Percentiles rank a stretch among this genome's conserved stretches.
phyloP scores from a whole-genome alignment of 768 basidiomycete species.

The Chiua virens region DNA sequence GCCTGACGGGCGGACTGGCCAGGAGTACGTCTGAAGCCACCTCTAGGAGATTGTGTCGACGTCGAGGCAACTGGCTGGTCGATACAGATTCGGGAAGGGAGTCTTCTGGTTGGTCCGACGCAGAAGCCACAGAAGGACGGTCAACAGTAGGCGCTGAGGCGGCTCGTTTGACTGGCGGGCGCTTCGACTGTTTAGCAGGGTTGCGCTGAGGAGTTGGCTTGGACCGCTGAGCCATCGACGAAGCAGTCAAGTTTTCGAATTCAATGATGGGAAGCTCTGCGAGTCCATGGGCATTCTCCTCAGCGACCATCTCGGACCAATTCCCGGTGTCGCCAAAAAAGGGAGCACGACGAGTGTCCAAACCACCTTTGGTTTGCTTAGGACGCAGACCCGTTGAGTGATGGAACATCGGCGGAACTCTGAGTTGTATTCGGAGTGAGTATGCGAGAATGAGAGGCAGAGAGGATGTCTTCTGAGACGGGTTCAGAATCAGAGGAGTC shows the following conservation, averaged over 20 bases:
- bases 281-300: slow-evolving; percentile 62
- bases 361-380: slow-evolving; percentile 24
- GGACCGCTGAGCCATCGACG: slow-evolving; percentile 31
- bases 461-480: slow-evolving; percentile 59
- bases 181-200: slow-evolving; percentile 40
- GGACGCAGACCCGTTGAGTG: slow-evolving; percentile 21
- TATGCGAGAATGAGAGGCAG: slow-evolving; percentile 49
- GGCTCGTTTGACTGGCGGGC: slow-evolving; percentile 35
- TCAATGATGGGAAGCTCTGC: slow-evolving; percentile 78
- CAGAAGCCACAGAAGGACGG: slow-evolving; percentile 14
- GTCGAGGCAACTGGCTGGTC: slow-evolving; percentile 41
- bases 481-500: slow-evolving; percentile 69
- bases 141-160: slow-evolving; percentile 35
- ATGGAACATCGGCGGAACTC: slow-evolving; percentile 47
- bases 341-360: slow-evolving; percentile 37
- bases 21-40: slow-evolving; percentile 35
- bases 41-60: slow-evolving; percentile 33
- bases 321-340: slow-evolving; percentile 57
- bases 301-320: slow-evolving; percentile 88
- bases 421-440: slow-evolving; percentile 71
- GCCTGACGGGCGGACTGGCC: slow-evolving; percentile 77
- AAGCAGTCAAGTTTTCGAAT: slow-evolving; percentile 59
- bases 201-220: slow-evolving; percentile 42
- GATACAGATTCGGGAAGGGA: slow-evolving; percentile 19
- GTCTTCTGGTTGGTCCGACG: slow-evolving; percentile 14